Evolutionary conservation across 805 yeast genomes (phyloP), one percentile per base, ranked within the genome.

Genomic region (Wickerhamiella allomyrinae): DNA sequence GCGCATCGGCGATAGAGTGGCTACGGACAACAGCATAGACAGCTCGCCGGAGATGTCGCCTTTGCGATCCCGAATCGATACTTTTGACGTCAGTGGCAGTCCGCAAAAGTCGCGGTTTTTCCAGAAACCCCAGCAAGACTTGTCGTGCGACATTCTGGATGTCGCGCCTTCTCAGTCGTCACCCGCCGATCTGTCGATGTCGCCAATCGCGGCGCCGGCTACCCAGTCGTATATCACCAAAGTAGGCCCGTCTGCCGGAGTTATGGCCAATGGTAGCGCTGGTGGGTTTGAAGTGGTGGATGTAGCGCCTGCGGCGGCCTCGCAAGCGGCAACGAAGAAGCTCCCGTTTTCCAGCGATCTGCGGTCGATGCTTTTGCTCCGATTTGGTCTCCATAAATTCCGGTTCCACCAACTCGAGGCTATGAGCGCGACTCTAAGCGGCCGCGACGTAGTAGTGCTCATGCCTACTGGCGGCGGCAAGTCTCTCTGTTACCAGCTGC

Each of bases 401-500:
- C 69, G 98, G 43, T 71, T 76, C 5, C 82, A 89, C 57, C 98
- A 91, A 56, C 61, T 79, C 29, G 91, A 84, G 42, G 97, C 96
- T 0, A 73, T 91, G 5, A 76, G 79, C 52, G 78, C 94, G 1
- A 78, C 71, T 2, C 83, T 23, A 55, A 78, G 41, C 5, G 95
- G 95, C 1, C 69, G 71, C 35, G 98, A 91, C 58, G 94, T 83
- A 0, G 85, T 91, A 62, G 96, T 91, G 2, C 66, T 91, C 52
- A 89, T 91, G 95, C 98, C 98, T 0, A 91, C 98, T 0, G 98
- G 98, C 29, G 98, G 98, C 40, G 98, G 98, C 40, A 91, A 91
- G 57, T 87, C 97, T 0, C 62, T 91, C 23, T 91, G 98, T 57
- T 91, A 87, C 60, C 98, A 91, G 60, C 67, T 91, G 29, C 97